phyloP scores from a whole-genome alignment of 2,329 filamentous ascomycete species.

The Beauveria rudraprayagi region DNA sequence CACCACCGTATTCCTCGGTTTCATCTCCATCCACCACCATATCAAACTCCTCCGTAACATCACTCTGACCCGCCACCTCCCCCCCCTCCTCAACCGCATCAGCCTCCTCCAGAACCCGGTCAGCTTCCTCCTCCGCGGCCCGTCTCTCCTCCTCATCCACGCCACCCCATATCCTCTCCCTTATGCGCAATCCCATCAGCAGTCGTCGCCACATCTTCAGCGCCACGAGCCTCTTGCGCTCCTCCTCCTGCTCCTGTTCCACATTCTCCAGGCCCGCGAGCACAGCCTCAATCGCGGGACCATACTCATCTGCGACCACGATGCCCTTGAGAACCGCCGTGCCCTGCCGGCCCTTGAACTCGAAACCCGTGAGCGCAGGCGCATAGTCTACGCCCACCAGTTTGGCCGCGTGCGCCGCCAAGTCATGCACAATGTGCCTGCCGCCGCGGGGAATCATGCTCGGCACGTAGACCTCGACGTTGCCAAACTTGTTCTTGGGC shows the following conservation, averaged over 20 bases:
- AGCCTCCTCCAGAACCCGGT: slow-evolving; percentile 11
- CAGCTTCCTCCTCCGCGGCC: slow-evolving; percentile 27
- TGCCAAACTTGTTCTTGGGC: slow-evolving; percentile 88
- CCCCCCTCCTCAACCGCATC: slow-evolving; percentile 27
- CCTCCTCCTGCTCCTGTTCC: slow-evolving; percentile 53
- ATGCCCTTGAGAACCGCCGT: slow-evolving; percentile 75
- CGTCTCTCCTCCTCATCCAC: slow-evolving; percentile 41
- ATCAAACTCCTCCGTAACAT: slow-evolving; percentile 36
- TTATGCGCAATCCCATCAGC: slow-evolving; percentile 67
- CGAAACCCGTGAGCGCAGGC: slow-evolving; percentile 82
- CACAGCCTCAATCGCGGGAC: slow-evolving; percentile 63
- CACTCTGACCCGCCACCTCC: slow-evolving; percentile 28
- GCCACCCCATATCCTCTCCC: slow-evolving; percentile 60
- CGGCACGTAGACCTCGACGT: slow-evolving; percentile 86
- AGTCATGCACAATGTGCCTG: slow-evolving; percentile 54
- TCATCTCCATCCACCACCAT: slow-evolving; percentile 29
- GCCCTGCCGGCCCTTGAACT: slow-evolving; percentile 77
- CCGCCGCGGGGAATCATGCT: slow-evolving; percentile 84
- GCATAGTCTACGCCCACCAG: slow-evolving; percentile 77
- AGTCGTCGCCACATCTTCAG: slow-evolving; percentile 62
- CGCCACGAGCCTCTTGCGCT: slow-evolving; percentile 65
- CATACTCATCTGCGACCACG: slow-evolving; percentile 64
- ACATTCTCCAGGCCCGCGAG: slow-evolving; percentile 61
- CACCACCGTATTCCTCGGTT: slow-evolving; percentile 36
- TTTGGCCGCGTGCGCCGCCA: slow-evolving; percentile 63